phyloP scores from a whole-genome alignment of 345 rosid species.

The Iberis pinnata region DNA sequence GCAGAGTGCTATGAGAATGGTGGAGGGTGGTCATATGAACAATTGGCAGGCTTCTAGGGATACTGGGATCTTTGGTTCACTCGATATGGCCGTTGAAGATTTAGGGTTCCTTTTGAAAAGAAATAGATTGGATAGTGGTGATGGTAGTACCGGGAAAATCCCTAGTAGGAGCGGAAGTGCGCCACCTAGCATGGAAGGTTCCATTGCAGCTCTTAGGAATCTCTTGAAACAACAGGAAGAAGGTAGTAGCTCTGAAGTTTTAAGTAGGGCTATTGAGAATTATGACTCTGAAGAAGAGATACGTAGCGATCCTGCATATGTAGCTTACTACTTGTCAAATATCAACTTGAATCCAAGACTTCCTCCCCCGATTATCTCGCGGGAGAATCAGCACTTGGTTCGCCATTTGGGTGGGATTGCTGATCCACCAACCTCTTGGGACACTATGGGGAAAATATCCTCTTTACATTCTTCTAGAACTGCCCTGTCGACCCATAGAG shows the following conservation, averaged over 20 bases:
- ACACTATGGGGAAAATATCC: conserved; percentile 41
- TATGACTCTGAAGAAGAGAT: conserved; percentile 68
- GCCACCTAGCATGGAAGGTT: conserved; percentile 97
- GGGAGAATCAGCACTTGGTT: conserved; percentile 56
- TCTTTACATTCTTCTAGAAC: conserved; percentile 40
- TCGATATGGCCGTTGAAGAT: conserved; percentile 63
- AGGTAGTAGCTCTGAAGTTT: conserved; percentile 47
- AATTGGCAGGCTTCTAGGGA: conserved; percentile 58
- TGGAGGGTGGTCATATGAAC: conserved; percentile 50
- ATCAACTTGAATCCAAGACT: conserved; percentile 90
- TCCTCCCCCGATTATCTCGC: conserved; percentile 81
- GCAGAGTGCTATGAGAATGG: conserved; percentile 74
- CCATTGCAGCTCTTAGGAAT: conserved; percentile 68
- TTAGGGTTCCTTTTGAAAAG: conserved; percentile 62
- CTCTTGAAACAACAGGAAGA: conserved; percentile 61
- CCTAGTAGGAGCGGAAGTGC: conserved; percentile 96
- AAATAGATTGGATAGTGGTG: conserved; percentile 47
- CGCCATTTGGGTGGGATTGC: conserved; percentile 65
- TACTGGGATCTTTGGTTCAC: conserved; percentile 44
- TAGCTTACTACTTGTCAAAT: conserved; percentile 67
- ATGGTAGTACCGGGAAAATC: conserved; percentile 35
- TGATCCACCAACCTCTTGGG: conserved; percentile 44
- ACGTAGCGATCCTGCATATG: conserved; percentile 75
- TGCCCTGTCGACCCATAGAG: conserved; percentile 65
- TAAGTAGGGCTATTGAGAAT: conserved; percentile 46